Evolutionary conservation across 1,284 basidiomycete genomes (phyloP), one percentile per base, ranked within the genome.

Genomic region (Peniophora sp.): DNA sequence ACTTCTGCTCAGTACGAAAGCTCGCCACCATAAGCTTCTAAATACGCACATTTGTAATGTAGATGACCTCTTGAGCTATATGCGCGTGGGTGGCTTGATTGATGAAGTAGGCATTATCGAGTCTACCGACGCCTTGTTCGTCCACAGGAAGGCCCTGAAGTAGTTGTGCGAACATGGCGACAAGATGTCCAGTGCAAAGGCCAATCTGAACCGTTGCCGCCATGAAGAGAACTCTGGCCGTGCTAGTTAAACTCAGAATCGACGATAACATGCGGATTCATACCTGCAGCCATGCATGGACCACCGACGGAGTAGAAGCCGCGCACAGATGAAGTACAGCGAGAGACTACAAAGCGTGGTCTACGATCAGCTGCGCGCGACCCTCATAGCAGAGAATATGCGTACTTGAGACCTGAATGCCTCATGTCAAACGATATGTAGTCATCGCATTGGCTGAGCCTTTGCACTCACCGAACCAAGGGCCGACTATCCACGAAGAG

Each of bases 351-450:
- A 9, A 41, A 12, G 37, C 24, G 27, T 32, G 27, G n/a, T n/a
- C n/a, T 14, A 24, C 34, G 11, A 11, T 42, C 3, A 24, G 46
- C 36, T 47, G 5, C 10, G 36, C 15, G n/a, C 3, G 10, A 11
- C n/a, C 32, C 8, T n/a, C 5, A 1, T 5, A 15, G 24, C 17
- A 17, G n/a, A n/a, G 20, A 48, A 20, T 22, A 17, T 1, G n/a
- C 52, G 14, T 14, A 53, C 52, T 53, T 53, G 6, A 53, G 52
- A 12, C 52, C 52, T 53, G 46, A 18, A 35, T 24, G 32, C 17
- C 35, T 22, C 8, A 17, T 18, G n/a, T n/a, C n/a, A n/a, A n/a
- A n/a, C n/a, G n/a, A n/a, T 22, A 15, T n/a, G 9, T n/a, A 2
- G 24, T 15, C 20, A 23, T 42, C 23, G 6, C 39, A 27, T 1